Base-by-base conservation (phyloP, 805 yeast species). In the Wickerhamiella qilinensis region DNA sequence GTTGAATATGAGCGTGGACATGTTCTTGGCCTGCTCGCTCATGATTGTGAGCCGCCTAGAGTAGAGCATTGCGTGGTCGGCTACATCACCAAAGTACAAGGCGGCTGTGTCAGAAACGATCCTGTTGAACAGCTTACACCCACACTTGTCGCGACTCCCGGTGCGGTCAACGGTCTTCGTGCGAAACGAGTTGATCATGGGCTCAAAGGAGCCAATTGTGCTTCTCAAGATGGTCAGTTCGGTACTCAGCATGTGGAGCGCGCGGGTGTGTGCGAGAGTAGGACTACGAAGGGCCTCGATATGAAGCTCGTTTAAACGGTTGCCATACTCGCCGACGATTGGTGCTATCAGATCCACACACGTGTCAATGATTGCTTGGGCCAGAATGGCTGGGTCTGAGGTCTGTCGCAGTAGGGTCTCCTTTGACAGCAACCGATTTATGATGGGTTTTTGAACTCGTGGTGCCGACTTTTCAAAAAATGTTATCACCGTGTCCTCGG, bases 401-500 rank as follows among this genome's bases (percentile, higher is more conserved):
- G 73, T 62, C 25, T 66, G 68, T 37, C 76, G 53, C 20, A 73
- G 47, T 28, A 71, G 54, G 0, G 78, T 69, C 27, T 64, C 60
- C 3, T 58, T 62, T 1, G 69, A 53, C 29, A 62, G 50, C 25
- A 73, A 56, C 20, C 78, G 59, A 2, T 67, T 53, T 20, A 72
- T 53, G 9, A 73, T 62, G 1, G 78, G 76, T 27, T 57, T 56
- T 39, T 68, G 73, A 19, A 73, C 62, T 35, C 68, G 72, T 33
- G 63, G 62, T 4, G 73, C 75, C 3, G 72, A 63, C 43, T 69
- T 66, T 48, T 73, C 79, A 49, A 73, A 73, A 44, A 73, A 69
- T 0, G 77, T 63, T 3, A 73, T 61, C 11, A 73, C 67, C 0
- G 73, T 64, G 33, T 64, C 60, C 5, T 58, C 52, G 15, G 66